These are phyloP conservation scores for Tripterygium wilfordii DNA, from an alignment of 177 flowering plant genomes.

Conservation along the genomic window DNA sequence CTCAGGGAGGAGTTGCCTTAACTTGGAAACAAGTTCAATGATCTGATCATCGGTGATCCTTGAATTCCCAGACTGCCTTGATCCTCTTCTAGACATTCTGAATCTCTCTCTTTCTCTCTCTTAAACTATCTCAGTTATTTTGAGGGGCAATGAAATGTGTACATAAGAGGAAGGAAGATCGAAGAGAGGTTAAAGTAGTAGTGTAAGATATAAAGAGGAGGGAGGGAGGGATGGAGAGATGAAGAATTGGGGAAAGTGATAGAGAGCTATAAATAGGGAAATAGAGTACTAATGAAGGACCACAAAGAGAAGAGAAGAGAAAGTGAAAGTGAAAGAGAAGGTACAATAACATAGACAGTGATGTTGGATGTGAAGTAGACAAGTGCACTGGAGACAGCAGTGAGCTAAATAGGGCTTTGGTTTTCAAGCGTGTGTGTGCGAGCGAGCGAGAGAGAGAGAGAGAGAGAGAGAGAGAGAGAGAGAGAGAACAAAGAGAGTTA, in stretches of 20 bases:
- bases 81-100: slow-evolving; percentile 57
- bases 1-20: slow-evolving; percentile 66
- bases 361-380: slow-evolving; percentile 59
- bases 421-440: neutral
- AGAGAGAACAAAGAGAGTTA: slow-evolving; percentile 21
- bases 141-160: neutral
- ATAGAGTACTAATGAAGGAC: slow-evolving; percentile 16
- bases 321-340: slow-evolving; percentile 16
- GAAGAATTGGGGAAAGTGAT: slow-evolving; percentile 16
- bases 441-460: slow-evolving; percentile 4
- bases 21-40: slow-evolving; percentile 53
- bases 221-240: slow-evolving; percentile 2
- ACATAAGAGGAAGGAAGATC: neutral
- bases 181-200: slow-evolving; percentile 2
- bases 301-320: slow-evolving; percentile 12
- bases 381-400: slow-evolving; percentile 47
- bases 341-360: slow-evolving; percentile 34
- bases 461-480: slow-evolving; percentile 20
- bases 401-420: slow-evolving; percentile 11
- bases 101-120: no score
- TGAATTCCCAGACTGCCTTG: slow-evolving; percentile 44
- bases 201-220: slow-evolving; percentile 4
- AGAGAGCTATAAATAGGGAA: slow-evolving; percentile 19
- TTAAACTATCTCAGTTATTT: no score
- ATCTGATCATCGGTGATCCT: slow-evolving; percentile 65